These are phyloP conservation scores for Colletotrichum agaves DNA, from an alignment of 2,329 filamentous ascomycete species.

Conservation along the genomic window DNA sequence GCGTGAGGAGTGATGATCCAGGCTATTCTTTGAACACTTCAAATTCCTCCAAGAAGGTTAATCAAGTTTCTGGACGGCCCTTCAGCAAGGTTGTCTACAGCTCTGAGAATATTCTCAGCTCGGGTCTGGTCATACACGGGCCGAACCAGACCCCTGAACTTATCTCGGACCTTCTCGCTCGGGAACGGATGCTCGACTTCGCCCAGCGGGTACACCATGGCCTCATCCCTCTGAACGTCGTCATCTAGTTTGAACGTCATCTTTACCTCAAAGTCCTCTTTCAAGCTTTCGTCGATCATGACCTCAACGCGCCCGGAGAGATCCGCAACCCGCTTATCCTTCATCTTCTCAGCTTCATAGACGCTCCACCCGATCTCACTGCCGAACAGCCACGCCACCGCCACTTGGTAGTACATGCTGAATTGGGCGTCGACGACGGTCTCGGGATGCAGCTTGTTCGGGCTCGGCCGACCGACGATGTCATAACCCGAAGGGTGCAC, in stretches of 20 bases:
- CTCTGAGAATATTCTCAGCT: neutral
- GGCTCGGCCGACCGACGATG: constrained; percentile 40
- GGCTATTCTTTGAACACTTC: neutral
- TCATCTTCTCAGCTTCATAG: constrained; percentile 41
- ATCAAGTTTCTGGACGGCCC: neutral
- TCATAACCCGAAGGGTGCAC: constrained; percentile 40
- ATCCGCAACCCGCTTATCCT: constrained; percentile 35
- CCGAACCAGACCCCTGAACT: constrained; percentile 41
- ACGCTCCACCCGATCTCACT: constrained; percentile 41
- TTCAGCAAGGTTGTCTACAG: neutral
- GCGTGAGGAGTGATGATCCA: neutral
- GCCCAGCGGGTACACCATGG: constrained; percentile 39
- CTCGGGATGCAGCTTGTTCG: constrained; percentile 42
- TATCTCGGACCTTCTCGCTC: constrained; percentile 39
- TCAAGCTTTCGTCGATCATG: constrained; percentile 30
- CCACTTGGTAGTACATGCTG: constrained; percentile 45
- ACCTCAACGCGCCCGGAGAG: constrained; percentile 41
- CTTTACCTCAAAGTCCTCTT: constrained; percentile 4
- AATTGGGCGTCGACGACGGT: constrained; percentile 45
- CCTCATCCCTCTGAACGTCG: constrained; percentile 34
- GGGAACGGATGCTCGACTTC: constrained; percentile 41
- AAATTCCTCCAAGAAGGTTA: neutral
- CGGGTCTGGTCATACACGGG: constrained; percentile 28
- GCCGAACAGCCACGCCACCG: constrained; percentile 42
- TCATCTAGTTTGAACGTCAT: constrained; percentile 37